Base-by-base conservation (phyloP, 1,139 yeast species). In the Scheffersomyces insectosa region DNA sequence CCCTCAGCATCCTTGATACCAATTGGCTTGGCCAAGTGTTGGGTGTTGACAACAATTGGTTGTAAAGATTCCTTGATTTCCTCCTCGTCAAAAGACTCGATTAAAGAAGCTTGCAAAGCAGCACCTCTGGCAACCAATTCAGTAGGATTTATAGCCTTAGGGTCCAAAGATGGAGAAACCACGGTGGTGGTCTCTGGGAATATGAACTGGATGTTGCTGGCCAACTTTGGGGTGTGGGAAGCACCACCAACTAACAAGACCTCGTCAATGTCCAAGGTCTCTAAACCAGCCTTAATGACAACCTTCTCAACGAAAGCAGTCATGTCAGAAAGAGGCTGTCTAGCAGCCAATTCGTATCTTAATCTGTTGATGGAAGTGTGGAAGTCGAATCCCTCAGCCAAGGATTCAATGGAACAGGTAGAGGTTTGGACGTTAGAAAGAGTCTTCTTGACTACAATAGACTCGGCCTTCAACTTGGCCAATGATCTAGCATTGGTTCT, bases 81-180 rank as follows among this genome's bases (percentile, higher is more conserved):
- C 42, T 87, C 95, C 47, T 79, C 88, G 60, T 91, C 98, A 57
- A 85, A 89, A 42, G 82, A 75, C 58, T 88, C 88, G 52, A 91
- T 78, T 64, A 95, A 75, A 35, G 96, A 82, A 41, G 97, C 99
- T 77, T 95, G 99, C 63, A 93, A 79, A 47, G 99, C 97, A 49
- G 97, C 96, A 71, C 99, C 99, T 64, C 96, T 86, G 53, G 96
- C 85, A 53, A 86, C 77, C 60, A 90, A 78, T 72, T 95, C 99
- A 59, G 88, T 82, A 49, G 99, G 97, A 73, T 86, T 83, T 48
- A 85, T 63, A 44, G 96, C 90, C 68, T 87, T 87, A 51, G 87
- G 55, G 64, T 85, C 90, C 47, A 79, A 62, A 27, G 88, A 74
- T 54, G 98, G 96, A 23, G 98, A 84, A 50, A 84, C 76, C 45